Conservation (phyloP, 768 basidiomycete genomes). For the Pleurotus djamor region DNA sequence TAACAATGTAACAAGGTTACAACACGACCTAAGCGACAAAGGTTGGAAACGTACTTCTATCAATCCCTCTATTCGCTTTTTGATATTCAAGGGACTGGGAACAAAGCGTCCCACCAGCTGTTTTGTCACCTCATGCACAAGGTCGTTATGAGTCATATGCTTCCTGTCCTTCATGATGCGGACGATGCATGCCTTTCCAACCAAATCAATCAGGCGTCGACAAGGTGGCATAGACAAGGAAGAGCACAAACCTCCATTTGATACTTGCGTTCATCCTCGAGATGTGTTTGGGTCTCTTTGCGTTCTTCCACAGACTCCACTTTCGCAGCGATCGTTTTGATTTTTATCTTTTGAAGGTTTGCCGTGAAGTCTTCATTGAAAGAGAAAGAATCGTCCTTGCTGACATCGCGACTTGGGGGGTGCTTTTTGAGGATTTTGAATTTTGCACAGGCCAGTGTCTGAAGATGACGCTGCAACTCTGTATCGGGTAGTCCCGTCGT, state of each 20-base stretch:
- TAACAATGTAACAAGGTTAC: neutral
- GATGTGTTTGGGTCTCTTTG: conserved; percentile 84
- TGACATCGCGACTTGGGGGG: conserved; percentile 83
- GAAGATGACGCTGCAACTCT: conserved; percentile 90
- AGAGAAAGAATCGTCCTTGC: conserved; percentile 75
- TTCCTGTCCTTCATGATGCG: conserved; percentile 98
- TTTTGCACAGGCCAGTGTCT: conserved; percentile 94
- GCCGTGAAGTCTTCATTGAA: conserved; percentile 85
- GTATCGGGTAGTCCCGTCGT: conserved; percentile 70
- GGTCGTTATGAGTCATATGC: conserved; percentile 81
- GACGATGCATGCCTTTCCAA: conserved; percentile 86
- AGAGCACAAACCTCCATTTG: conserved; percentile 74
- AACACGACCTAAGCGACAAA: too few species aligned
- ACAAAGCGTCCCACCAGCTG: conserved; percentile 84
- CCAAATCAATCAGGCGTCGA: neutral
- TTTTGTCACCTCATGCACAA: conserved; percentile 87
- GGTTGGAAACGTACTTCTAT: conserved; percentile 69
- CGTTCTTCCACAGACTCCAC: conserved; percentile 87
- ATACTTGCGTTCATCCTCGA: conserved; percentile 90
- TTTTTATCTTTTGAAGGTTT: conserved; percentile 89
- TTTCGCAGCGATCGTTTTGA: conserved; percentile 83
- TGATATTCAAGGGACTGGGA: conserved; percentile 84
- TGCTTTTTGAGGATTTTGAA: conserved; percentile 91
- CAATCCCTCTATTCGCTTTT: conserved; percentile 89
- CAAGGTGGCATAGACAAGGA: neutral